Evolutionary conservation across 2,329 filamentous ascomycete genomes (phyloP).

Genomic region (Hymenoscyphus repandus): DNA sequence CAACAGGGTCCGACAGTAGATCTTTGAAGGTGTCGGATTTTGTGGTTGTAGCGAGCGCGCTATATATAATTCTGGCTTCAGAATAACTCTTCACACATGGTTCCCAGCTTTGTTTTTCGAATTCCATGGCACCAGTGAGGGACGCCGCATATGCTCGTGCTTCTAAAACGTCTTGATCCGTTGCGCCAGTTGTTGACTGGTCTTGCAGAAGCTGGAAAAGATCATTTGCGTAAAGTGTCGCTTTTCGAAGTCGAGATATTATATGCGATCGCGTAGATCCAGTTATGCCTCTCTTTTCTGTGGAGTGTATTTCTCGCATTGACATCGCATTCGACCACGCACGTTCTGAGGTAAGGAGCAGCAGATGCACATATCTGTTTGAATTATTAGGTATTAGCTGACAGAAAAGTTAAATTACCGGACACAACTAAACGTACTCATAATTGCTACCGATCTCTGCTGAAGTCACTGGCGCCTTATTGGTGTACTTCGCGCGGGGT

Average conservation of each 20-base stretch:
- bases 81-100: constrained; percentile 71
- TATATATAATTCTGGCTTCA: constrained; percentile 76
- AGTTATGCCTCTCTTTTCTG: constrained; percentile 73
- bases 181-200: constrained; percentile 57
- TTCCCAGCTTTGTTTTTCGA: constrained; percentile 87
- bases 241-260: constrained; percentile 80
- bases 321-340: constrained; percentile 96
- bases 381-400: constrained; percentile 10
- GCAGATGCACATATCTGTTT: constrained; percentile 66
- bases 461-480: constrained; percentile 64
- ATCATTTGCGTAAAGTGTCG: constrained; percentile 61
- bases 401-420: not conserved
- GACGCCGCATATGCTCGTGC: constrained; percentile 77
- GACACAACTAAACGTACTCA: constrained; percentile 55
- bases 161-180: constrained; percentile 70
- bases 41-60: constrained; percentile 59
- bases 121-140: constrained; percentile 69
- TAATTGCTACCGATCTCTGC: constrained; percentile 69
- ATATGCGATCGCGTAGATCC: constrained; percentile 83
- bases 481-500: constrained; percentile 79
- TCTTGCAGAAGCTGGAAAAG: constrained; percentile 64
- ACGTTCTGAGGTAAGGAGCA: constrained; percentile 80
- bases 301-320: constrained; percentile 77
- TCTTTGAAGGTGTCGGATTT: constrained; percentile 81
- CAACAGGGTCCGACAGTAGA: constrained; percentile 76